Conservation (phyloP, 176 grass and related monocot genomes). For the Poa annua region DNA sequence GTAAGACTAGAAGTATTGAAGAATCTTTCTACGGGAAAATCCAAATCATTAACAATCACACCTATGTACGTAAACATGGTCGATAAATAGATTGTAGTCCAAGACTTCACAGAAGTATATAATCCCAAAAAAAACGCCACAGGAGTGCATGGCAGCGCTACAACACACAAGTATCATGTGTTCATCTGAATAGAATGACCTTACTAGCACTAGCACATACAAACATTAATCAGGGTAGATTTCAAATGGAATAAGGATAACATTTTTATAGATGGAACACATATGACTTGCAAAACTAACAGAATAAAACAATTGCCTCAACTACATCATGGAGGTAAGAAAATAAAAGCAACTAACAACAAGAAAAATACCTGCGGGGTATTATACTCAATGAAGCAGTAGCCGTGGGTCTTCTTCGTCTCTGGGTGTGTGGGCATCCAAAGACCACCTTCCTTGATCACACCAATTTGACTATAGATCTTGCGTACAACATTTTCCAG, state of each 20-base stretch:
- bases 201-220: too few species aligned
- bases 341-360: background rate
- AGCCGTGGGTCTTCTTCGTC: conserved; percentile 78
- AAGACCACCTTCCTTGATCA: conserved; percentile 78
- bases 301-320: conserved; percentile 3
- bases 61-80: background rate
- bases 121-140: background rate
- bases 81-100: background rate
- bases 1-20: background rate
- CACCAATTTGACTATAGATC: conserved; percentile 81
- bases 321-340: conserved; percentile 13
- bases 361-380: conserved; percentile 68
- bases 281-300: conserved; percentile 14
- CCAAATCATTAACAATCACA: conserved; percentile 16
- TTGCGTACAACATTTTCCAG: conserved; percentile 78
- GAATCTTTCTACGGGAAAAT: background rate
- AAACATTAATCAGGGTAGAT: conserved; percentile 12
- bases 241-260: background rate
- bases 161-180: background rate
- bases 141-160: background rate
- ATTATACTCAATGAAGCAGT: conserved; percentile 86
- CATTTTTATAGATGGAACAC: background rate
- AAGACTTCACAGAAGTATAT: background rate
- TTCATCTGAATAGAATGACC: too few species aligned
- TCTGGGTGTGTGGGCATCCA: conserved; percentile 85